These are phyloP conservation scores for Phytophthora multivora DNA, from an alignment of 352 stramenopile species.

Conservation along the genomic window DNA sequence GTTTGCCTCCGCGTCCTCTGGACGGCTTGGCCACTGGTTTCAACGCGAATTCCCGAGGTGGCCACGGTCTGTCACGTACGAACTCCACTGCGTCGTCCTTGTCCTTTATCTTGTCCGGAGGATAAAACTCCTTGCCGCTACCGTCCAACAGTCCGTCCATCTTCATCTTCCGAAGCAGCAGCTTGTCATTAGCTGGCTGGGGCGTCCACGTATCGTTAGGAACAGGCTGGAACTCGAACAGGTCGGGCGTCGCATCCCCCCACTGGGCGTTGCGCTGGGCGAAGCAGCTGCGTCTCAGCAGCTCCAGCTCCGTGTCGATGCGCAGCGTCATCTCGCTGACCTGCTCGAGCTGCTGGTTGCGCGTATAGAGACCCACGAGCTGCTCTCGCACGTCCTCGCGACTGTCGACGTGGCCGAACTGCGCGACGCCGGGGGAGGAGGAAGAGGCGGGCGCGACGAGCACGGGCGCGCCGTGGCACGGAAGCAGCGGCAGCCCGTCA, in stretches of 20 bases:
- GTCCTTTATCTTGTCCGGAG: slow-evolving; percentile 16
- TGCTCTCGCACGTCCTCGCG: slow-evolving; percentile 43
- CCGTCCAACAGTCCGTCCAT: slow-evolving; percentile 31
- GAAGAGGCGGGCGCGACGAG: slow-evolving; percentile 2
- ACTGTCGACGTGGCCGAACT: slow-evolving; percentile 34
- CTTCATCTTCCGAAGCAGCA: slow-evolving; percentile 43
- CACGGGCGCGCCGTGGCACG: slow-evolving; percentile 27
- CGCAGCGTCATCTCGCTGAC: slow-evolving; percentile 77
- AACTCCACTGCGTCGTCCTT: slow-evolving; percentile 35
- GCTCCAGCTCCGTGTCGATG: slow-evolving; percentile 78
- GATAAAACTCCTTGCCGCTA: slow-evolving; percentile 19
- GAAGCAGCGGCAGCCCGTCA: slow-evolving; percentile 41
- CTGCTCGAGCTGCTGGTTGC: slow-evolving; percentile 35
- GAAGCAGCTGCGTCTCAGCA: slow-evolving; percentile 76
- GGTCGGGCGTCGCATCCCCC: slow-evolving; percentile 54
- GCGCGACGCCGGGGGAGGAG: slow-evolving; percentile 11
- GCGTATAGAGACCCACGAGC: slow-evolving; percentile 48
- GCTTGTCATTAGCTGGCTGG: slow-evolving; percentile 43
- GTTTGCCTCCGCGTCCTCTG: slow-evolving; percentile 53
- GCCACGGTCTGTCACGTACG: slow-evolving; percentile 74
- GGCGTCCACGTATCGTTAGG: slow-evolving; percentile 42
- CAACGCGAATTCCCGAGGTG: slow-evolving; percentile 74
- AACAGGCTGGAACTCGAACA: slow-evolving; percentile 42
- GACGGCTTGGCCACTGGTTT: slow-evolving; percentile 55
- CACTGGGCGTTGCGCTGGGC: slow-evolving; percentile 74